Conservation (phyloP, 768 basidiomycete genomes). For the Suillus bovinus region DNA sequence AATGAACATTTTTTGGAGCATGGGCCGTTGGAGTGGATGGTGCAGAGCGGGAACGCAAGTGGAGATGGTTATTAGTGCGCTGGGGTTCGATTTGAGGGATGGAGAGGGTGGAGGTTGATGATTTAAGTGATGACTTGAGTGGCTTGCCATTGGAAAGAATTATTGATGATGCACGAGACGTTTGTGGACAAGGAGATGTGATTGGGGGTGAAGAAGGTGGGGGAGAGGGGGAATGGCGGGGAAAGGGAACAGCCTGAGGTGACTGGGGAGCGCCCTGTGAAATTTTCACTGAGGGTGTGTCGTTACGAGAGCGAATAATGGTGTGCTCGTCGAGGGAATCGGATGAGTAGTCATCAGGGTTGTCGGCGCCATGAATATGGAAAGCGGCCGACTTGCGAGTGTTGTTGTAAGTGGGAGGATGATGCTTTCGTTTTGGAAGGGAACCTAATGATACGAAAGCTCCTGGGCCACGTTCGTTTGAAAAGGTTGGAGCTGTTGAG, state of each 20-base stretch:
- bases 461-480: constrained; percentile 44
- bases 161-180: constrained; percentile 41
- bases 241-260: constrained; percentile 41
- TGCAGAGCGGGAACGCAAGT: constrained; percentile 48
- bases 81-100: constrained; percentile 9
- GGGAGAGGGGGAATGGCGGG: constrained; percentile 32
- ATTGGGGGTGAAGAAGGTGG: constrained; percentile 11
- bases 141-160: constrained; percentile 78
- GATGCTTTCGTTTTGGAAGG: constrained; percentile 43
- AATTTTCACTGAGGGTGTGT: constrained; percentile 11
- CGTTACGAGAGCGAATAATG: neutral
- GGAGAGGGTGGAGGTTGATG: constrained; percentile 25
- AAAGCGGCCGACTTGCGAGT: constrained; percentile 20
- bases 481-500: constrained; percentile 26
- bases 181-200: constrained; percentile 14
- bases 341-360: constrained; percentile 22
- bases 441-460: constrained; percentile 48
- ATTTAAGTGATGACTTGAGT: constrained; percentile 84
- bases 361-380: constrained; percentile 24
- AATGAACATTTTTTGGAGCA: constrained; percentile 84
- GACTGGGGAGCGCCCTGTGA: constrained; percentile 18
- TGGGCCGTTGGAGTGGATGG: constrained; percentile 54
- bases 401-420: constrained; percentile 12
- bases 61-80: constrained; percentile 9
- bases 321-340: constrained; percentile 20